Evolutionary conservation across 225 moss, liverwort and hornwort species (phyloP).

Genomic region (Asterella californica): DNA sequence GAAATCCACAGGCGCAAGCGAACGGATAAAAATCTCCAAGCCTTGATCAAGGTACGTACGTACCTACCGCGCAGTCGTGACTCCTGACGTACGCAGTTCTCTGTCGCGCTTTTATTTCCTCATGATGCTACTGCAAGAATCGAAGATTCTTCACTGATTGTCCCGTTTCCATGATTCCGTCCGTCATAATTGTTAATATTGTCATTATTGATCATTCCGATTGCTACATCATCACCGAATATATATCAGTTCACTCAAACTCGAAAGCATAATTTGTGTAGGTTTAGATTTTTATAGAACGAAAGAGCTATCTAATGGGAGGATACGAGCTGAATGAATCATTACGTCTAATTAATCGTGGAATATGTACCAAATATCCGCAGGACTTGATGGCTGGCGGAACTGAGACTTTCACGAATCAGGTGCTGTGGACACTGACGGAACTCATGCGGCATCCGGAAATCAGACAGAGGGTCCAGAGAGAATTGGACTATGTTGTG

Average conservation of each 20-base stretch:
- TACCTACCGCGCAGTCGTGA: neutral
- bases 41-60: constrained; percentile 10
- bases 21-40: constrained; percentile 9
- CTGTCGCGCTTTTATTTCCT: neutral
- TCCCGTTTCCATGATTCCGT: too few species aligned
- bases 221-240: too few species aligned
- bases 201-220: too few species aligned
- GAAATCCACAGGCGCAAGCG: constrained; percentile 1
- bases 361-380: neutral
- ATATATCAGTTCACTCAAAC: too few species aligned
- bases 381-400: constrained; percentile 69
- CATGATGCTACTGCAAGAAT: neutral
- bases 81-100: neutral
- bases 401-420: constrained; percentile 59
- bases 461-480: constrained; percentile 38
- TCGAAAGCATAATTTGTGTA: too few species aligned
- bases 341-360: too few species aligned
- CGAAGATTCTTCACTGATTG: too few species aligned
- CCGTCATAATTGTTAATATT: too few species aligned
- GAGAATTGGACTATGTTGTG: constrained; percentile 58
- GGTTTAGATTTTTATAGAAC: too few species aligned
- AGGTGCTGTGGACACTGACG: constrained; percentile 57
- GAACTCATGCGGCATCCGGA: constrained; percentile 68
- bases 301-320: too few species aligned
- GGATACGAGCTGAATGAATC: too few species aligned